phyloP scores from a whole-genome alignment of 768 basidiomycete genomes.

The Lentinula detonsa region DNA sequence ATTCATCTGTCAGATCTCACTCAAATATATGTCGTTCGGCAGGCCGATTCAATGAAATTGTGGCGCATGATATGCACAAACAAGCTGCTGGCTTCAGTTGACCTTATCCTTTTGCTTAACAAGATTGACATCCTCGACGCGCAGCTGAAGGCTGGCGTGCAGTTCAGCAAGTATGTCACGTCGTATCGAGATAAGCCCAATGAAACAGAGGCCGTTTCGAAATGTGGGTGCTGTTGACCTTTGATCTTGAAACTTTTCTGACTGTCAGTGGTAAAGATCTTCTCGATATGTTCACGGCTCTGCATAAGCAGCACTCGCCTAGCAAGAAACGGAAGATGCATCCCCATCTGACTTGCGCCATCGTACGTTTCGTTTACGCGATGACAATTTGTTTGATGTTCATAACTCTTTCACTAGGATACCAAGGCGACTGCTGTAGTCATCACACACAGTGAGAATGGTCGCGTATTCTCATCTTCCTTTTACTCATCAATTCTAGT shows the following conservation, averaged over 20 bases:
- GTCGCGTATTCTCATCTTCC: not conserved
- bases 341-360: constrained; percentile 52
- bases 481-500: not conserved
- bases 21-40: not conserved
- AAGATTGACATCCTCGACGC: constrained; percentile 54
- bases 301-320: constrained; percentile 46
- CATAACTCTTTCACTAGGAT: constrained; percentile 26
- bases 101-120: constrained; percentile 58
- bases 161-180: constrained; percentile 50
- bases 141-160: constrained; percentile 45
- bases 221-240: constrained; percentile 33
- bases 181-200: constrained; percentile 49
- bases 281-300: constrained; percentile 40
- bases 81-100: constrained; percentile 44
- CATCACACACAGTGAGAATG: constrained; percentile 39
- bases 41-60: constrained; percentile 52
- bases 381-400: constrained; percentile 6
- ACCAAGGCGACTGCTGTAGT: constrained; percentile 39
- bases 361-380: constrained; percentile 30
- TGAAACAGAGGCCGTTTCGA: constrained; percentile 41
- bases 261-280: constrained; percentile 31
- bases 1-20: not conserved
- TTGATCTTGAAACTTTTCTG: not conserved
- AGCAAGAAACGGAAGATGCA: constrained; percentile 38
- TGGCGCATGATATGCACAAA: constrained; percentile 60